Conservation (phyloP, 345 rosid species). For the Citrus reticulata region DNA sequence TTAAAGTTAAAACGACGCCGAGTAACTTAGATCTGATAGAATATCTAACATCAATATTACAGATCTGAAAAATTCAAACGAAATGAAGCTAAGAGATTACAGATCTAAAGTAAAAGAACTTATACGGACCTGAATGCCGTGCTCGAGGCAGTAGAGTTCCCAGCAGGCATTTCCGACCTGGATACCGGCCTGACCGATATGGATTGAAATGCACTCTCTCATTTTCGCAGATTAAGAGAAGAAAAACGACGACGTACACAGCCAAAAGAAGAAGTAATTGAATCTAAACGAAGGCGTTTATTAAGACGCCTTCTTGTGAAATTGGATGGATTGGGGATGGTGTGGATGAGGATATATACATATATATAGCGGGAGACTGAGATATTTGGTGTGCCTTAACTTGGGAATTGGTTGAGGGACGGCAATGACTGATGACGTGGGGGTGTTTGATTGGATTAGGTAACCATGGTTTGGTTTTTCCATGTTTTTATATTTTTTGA, state of each 20-base stretch:
- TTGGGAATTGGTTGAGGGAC: conserved; percentile 13
- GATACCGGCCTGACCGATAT: conserved; percentile 80
- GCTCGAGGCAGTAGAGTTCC: conserved; percentile 70
- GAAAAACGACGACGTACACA: not conserved
- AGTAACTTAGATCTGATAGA: not conserved
- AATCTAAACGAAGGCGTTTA: conserved; percentile 39
- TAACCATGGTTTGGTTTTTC: conserved; percentile 12
- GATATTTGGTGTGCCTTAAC: not conserved
- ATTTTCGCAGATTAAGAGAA: conserved; percentile 16
- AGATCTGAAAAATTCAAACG: not conserved
- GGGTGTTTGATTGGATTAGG: conserved; percentile 6
- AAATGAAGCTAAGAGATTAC: not conserved
- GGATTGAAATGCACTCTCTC: conserved; percentile 78
- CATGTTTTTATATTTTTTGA: conserved; percentile 1
- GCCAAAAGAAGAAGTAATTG: not conserved
- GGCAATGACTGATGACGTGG: conserved; percentile 26
- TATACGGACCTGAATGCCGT: conserved; percentile 58
- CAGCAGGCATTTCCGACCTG: conserved; percentile 83
- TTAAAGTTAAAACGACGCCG: not conserved
- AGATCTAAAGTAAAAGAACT: not conserved
- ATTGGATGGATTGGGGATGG: no score
- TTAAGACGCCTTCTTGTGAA: conserved; percentile 50
- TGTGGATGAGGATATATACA: conserved; percentile 20
- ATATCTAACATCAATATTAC: not conserved
- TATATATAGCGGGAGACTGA: conserved; percentile 17